Base-by-base conservation (phyloP, 192 early-diverging fungal genomes). In the Coemansia brasiliensis region DNA sequence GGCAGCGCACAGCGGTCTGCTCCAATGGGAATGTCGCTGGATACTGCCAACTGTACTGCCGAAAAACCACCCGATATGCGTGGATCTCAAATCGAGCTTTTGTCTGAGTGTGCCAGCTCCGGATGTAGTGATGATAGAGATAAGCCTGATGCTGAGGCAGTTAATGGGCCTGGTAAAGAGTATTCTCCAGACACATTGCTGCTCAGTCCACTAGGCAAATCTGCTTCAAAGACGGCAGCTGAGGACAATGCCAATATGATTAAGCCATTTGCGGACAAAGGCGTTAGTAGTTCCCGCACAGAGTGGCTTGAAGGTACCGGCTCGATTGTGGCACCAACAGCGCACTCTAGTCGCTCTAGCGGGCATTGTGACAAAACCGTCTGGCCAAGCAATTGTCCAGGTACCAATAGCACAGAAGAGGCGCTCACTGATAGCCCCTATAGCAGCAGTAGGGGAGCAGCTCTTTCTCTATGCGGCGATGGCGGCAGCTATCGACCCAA, bases 231-330 rank as follows among this genome's bases (percentile, higher is more conserved):
- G 6, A 13, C 52, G 11, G 52, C 5, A 10, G 20, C 38, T 3
- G 37, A 18, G 5, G 18, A 48, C 45, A 48, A 48, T 48, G 32
- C 22, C 18, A 20, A 27, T 15, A 22, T 48, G 44, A 58, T 58
- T 45, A 35, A 10, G 32, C 43, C 57, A 35, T 48, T 21, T 40
- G 17, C 27, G 1, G 21, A 20, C 26, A 25, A 8, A 16, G 48
- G 3, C 26, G 25, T 15, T 25, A 26, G 48, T 5, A 26, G 48
- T 13, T n/a, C 26, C 49, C 26, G 49, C 29, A 27, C 38, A 18
- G 39, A 39, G 58, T 60, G 58, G 58, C 58, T 60, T 60, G 27
- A 42, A 27, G 24, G 26, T 10, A 17, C 49, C n/a, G 35, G 26
- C 49, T 24, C 20, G 49, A 26, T 29, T 25, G 49, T 51, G 49